Percentiles rank a stretch among this genome's conserved stretches.
Evolutionary conservation across 495 filamentous ascomycete genomes (phyloP).

Genomic region (Penicillium turbatum): DNA sequence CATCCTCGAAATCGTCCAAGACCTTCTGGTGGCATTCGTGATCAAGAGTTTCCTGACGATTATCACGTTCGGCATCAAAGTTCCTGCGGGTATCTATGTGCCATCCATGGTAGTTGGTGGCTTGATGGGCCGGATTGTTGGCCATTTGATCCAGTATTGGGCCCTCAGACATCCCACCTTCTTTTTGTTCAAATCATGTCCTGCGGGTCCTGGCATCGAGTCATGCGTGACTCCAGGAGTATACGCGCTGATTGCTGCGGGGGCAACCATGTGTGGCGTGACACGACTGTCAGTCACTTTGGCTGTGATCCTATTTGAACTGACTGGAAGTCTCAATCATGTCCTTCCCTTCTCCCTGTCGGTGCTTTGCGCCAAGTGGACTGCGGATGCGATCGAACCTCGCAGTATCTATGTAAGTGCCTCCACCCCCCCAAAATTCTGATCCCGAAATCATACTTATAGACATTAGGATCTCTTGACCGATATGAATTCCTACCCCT

Average conservation of each 20-base stretch:
- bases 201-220: constrained; percentile 61
- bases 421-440: background rate
- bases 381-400: constrained; percentile 91
- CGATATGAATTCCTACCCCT: constrained; percentile 95
- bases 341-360: constrained; percentile 92
- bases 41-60: constrained; percentile 86
- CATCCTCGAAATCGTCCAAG: constrained; percentile 66
- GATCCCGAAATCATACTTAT: constrained; percentile 18
- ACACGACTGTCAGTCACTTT: constrained; percentile 91
- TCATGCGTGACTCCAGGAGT: constrained; percentile 93
- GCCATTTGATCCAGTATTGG: constrained; percentile 80
- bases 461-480: constrained; percentile 72
- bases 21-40: constrained; percentile 72
- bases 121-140: constrained; percentile 83
- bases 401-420: constrained; percentile 79
- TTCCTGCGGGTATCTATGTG: constrained; percentile 94
- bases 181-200: constrained; percentile 69
- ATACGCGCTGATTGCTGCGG: constrained; percentile 91
- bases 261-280: constrained; percentile 96
- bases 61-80: constrained; percentile 90
- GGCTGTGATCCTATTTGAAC: constrained; percentile 90
- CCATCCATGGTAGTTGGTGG: constrained; percentile 98
- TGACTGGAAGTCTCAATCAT: constrained; percentile 91
- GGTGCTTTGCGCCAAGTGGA: constrained; percentile 95
- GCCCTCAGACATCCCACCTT: constrained; percentile 68